Evolutionary conservation across 805 yeast genomes (phyloP).

Genomic region (Metschnikowia amazonensis): DNA sequence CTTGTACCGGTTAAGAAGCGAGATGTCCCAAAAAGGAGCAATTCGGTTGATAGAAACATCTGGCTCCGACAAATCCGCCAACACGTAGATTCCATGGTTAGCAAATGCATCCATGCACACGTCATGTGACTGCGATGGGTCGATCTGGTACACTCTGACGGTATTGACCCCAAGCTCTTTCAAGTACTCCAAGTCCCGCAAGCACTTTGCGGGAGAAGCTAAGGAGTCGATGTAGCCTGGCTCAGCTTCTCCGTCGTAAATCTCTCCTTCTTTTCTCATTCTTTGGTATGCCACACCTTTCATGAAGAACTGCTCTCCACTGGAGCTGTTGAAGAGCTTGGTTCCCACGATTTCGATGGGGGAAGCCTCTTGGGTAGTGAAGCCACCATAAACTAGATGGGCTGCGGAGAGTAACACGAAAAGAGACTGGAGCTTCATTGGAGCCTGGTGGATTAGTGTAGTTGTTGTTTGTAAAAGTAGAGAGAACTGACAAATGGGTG

Average conservation of each 20-base stretch:
- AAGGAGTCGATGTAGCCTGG: conserved; percentile 65
- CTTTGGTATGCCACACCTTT: conserved; percentile 88
- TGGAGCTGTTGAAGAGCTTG: conserved; percentile 68
- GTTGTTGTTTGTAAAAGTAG: background rate
- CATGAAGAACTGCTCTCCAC: conserved; percentile 80
- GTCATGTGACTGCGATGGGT: conserved; percentile 48
- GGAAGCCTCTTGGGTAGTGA: conserved; percentile 11
- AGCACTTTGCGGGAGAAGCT: conserved; percentile 62
- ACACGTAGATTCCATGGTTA: conserved; percentile 34
- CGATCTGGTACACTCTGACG: conserved; percentile 81
- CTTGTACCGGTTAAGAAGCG: conserved; percentile 27
- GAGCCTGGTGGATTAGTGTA: background rate
- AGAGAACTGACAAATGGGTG: conserved; percentile 5
- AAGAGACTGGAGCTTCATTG: background rate
- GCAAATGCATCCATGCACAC: conserved; percentile 30
- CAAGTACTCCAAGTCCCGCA: conserved; percentile 79
- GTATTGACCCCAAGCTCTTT: conserved; percentile 66
- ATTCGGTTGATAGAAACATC: conserved; percentile 30
- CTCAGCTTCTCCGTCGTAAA: conserved; percentile 18
- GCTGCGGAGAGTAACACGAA: background rate
- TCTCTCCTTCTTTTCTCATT: conserved; percentile 45
- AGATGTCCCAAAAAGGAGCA: conserved; percentile 34
- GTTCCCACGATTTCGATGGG: conserved; percentile 63
- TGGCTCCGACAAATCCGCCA: conserved; percentile 37
- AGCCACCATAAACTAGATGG: conserved; percentile 3